phyloP scores from a whole-genome alignment of 768 basidiomycete genomes.

The Podaxis sp. region DNA sequence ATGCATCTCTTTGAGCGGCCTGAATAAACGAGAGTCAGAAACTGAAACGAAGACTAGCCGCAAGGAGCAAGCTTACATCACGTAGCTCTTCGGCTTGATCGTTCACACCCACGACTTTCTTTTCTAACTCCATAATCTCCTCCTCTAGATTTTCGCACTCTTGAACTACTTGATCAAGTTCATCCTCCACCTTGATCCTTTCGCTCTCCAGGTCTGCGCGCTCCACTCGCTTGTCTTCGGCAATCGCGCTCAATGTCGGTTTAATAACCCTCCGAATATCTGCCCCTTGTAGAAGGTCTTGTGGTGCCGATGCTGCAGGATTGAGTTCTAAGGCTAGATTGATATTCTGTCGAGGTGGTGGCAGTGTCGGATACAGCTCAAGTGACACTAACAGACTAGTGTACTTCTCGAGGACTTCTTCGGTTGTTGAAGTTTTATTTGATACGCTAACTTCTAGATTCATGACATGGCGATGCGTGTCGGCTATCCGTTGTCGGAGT shows the following conservation, averaged over 20 bases:
- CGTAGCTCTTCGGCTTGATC: conserved; percentile 81
- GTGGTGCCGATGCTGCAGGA: conserved; percentile 67
- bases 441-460: conserved; percentile 82
- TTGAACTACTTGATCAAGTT: conserved; percentile 71
- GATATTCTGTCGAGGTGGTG: conserved; percentile 66
- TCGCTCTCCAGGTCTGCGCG: conserved; percentile 73
- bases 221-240: conserved; percentile 70
- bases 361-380: conserved; percentile 73
- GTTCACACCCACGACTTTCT: conserved; percentile 65
- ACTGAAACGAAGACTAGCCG: background rate
- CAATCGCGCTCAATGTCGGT: conserved; percentile 70
- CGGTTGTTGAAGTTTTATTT: conserved; percentile 75
- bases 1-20: conserved; percentile 77
- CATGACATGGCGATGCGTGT: conserved; percentile 71
- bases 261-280: conserved; percentile 74
- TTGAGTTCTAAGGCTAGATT: conserved; percentile 84
- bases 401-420: conserved; percentile 81
- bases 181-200: conserved; percentile 77
- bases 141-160: conserved; percentile 83
- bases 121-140: conserved; percentile 71
- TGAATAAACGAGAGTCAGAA: conserved; percentile 25
- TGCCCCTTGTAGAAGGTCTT: conserved; percentile 63
- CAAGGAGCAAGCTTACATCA: conserved; percentile 47
- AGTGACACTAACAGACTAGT: conserved; percentile 70
- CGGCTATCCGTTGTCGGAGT: conserved; percentile 70